A percentile compares a stretch with the other conserved stretches of the same genome.
phyloP scores from a whole-genome alignment of 2,329 filamentous ascomycete genomes.

The Phialemonium atrogriseum region DNA sequence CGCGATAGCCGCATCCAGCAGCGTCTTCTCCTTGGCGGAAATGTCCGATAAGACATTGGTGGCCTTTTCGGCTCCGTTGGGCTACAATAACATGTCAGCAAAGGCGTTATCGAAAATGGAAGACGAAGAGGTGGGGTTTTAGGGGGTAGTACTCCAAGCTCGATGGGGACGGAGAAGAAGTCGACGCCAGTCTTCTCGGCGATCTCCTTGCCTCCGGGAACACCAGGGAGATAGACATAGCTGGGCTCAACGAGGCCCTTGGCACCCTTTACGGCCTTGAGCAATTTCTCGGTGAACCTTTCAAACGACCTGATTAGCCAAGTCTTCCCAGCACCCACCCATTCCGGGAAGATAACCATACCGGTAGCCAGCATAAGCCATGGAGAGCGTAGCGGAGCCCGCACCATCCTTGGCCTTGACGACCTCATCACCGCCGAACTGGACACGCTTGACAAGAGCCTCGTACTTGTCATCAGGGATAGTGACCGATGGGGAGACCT shows the following conservation, averaged over 20 bases:
- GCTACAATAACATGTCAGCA: conserved; percentile 40
- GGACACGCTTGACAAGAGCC: conserved; percentile 84
- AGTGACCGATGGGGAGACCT: conserved; percentile 67
- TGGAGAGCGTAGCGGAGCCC: conserved; percentile 76
- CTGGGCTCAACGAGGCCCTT: conserved; percentile 90
- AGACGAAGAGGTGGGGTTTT: no score
- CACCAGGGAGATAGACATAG: conserved; percentile 89
- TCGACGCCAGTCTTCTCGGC: conserved; percentile 76
- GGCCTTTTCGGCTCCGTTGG: conserved; percentile 78
- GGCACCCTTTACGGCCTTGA: conserved; percentile 82
- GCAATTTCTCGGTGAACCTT: conserved; percentile 91
- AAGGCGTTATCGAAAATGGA: conserved; percentile 9
- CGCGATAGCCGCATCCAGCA: conserved; percentile 66
- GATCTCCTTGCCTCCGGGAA: conserved; percentile 80
- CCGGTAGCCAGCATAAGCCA: conserved; percentile 91
- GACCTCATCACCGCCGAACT: conserved; percentile 95
- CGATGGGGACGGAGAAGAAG: conserved; percentile 93
- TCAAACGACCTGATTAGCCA: no score
- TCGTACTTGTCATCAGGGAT: conserved; percentile 89
- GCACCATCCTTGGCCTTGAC: conserved; percentile 80
- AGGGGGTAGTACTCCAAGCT: conserved; percentile 67
- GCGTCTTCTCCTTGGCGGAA: conserved; percentile 81
- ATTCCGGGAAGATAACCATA: no score
- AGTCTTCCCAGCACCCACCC: no score
- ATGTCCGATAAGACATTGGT: conserved; percentile 68